A percentile compares a stretch with the other conserved stretches of the same genome.
Conservation (phyloP, 352 stramenopile species). For the Pythium vanterpoolii region DNA sequence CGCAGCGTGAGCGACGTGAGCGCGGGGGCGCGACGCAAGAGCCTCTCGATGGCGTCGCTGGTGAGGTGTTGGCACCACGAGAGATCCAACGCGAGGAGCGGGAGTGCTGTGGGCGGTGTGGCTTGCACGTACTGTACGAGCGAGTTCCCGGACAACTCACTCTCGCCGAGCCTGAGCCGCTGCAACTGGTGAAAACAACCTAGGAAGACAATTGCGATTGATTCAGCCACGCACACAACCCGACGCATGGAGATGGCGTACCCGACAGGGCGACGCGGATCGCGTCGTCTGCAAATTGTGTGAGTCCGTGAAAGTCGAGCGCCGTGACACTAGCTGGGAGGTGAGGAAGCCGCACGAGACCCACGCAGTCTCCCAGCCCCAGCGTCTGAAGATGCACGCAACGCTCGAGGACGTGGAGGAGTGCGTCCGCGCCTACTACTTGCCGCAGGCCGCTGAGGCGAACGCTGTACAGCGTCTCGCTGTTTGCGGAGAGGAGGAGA, state of each 20-base stretch:
- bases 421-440: not conserved
- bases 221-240: too few relatives aligned
- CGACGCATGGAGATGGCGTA: too few relatives aligned
- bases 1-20: slow-evolving; percentile 19
- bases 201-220: not conserved
- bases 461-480: slow-evolving; percentile 7
- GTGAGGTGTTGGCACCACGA: slow-evolving; percentile 25
- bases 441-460: slow-evolving; percentile 11
- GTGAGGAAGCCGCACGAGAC: slow-evolving; percentile 6
- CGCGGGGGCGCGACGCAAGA: slow-evolving; percentile 9
- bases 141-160: slow-evolving; percentile 14
- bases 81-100: slow-evolving; percentile 10
- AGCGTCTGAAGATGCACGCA: slow-evolving; percentile 15
- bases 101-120: not conserved
- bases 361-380: slow-evolving; percentile 18
- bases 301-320: slow-evolving; percentile 16
- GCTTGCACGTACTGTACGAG: not conserved
- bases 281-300: not conserved
- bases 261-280: not conserved
- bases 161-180: slow-evolving; percentile 8
- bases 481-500: not conserved
- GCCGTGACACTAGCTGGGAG: not conserved
- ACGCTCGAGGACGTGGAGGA: slow-evolving; percentile 4
- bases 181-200: not conserved
- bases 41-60: not conserved